These are phyloP conservation scores for Henckelia pumila DNA, from an alignment of 257 asterid genomes.

Conservation along the genomic window DNA sequence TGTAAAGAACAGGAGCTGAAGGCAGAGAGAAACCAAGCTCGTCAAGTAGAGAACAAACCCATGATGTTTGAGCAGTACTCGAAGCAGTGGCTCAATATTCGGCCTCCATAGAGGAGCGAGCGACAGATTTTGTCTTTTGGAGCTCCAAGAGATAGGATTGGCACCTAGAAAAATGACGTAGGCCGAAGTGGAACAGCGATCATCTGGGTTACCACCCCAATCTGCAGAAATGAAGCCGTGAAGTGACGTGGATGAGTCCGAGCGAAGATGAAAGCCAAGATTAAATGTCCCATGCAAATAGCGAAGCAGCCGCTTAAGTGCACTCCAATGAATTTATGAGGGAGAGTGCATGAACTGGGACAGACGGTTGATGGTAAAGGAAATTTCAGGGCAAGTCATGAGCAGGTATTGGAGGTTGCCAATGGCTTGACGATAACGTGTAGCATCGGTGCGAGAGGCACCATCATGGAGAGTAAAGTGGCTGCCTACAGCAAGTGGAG, in stretches of 20 bases:
- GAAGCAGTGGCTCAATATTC: not conserved
- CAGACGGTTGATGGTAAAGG: not conserved
- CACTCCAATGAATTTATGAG: not conserved
- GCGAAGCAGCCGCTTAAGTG: not conserved
- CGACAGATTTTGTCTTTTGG: not conserved
- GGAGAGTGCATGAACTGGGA: not conserved
- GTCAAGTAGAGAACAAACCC: not conserved
- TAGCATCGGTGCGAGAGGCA: too few relatives aligned
- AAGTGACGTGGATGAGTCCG: not conserved
- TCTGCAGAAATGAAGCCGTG: not conserved
- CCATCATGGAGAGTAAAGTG: too few relatives aligned
- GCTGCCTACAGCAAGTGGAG: too few relatives aligned
- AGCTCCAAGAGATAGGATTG: not conserved
- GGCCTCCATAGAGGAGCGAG: not conserved
- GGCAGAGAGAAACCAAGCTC: not conserved
- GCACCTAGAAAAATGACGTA: not conserved
- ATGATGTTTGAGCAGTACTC: not conserved
- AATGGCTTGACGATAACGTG: not conserved
- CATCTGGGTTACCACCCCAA: not conserved
- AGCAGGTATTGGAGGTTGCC: not conserved
- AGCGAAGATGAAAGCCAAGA: not conserved
- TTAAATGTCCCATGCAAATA: not conserved
- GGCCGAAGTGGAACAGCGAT: not conserved
- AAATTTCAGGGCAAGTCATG: not conserved
- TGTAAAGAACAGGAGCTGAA: not conserved